Conservation (phyloP, 768 basidiomycete genomes). For the Termitomyces sp. region DNA sequence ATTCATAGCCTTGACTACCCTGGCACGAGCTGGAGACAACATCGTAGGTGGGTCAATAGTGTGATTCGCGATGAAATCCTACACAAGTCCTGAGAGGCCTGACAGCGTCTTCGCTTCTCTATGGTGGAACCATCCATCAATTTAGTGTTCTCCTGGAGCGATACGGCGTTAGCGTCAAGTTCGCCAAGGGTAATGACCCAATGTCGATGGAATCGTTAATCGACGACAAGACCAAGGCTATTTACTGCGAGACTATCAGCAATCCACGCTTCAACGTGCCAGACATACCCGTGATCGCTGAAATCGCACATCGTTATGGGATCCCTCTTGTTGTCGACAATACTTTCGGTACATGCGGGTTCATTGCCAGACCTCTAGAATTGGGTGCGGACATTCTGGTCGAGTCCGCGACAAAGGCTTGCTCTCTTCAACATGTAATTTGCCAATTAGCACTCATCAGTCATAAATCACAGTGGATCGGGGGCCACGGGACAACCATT, state of each 20-base stretch:
- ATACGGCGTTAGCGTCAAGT: conserved; percentile 47
- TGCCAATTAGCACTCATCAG: conserved; percentile 29
- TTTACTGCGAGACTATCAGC: conserved; percentile 56
- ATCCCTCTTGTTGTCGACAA: conserved; percentile 65
- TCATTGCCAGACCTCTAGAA: conserved; percentile 21
- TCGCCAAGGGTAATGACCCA: conserved; percentile 42
- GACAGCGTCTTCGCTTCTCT: conserved; percentile 4
- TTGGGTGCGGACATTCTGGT: conserved; percentile 30
- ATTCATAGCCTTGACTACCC: conserved; percentile 48
- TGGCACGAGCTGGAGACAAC: conserved; percentile 55
- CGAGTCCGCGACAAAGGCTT: conserved; percentile 12
- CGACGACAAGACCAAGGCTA: conserved; percentile 52
- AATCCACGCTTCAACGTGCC: conserved; percentile 54
- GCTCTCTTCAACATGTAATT: neutral
- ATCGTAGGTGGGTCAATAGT: conserved; percentile 37
- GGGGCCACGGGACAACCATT: conserved; percentile 60
- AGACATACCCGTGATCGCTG: conserved; percentile 48
- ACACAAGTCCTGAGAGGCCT: neutral
- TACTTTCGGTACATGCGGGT: conserved; percentile 57
- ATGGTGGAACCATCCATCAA: conserved; percentile 45
- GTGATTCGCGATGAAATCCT: neutral
- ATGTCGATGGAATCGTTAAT: conserved; percentile 43
- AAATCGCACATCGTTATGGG: conserved; percentile 54
- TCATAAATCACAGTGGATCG: conserved; percentile 53
- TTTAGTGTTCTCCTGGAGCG: conserved; percentile 45